Evolutionary conservation across 108 stramenopile species (phyloP).

Genomic region (Skeletonema potamos): DNA sequence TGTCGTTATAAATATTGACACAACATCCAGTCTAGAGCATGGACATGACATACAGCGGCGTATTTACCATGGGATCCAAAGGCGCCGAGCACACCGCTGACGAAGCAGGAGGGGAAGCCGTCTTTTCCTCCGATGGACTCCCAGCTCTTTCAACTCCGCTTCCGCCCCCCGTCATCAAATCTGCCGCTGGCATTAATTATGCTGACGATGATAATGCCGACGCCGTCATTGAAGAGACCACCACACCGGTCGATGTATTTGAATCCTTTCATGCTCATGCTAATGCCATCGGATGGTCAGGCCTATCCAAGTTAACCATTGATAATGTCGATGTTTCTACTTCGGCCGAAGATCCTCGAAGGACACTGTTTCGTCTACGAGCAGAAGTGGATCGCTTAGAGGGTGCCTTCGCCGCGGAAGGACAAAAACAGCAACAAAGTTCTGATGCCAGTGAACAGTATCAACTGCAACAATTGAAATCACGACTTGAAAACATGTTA

Average conservation of each 20-base stretch:
- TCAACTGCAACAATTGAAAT: conserved; percentile 18
- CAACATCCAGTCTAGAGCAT: no score
- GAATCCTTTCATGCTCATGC: conserved; percentile 21
- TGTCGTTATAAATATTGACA: no score
- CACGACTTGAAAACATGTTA: conserved; percentile 26
- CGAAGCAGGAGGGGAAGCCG: conserved; percentile 81
- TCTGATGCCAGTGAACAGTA: conserved; percentile 2
- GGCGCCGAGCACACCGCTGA: conserved; percentile 54
- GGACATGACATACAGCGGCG: no score
- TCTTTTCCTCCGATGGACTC: conserved; percentile 76
- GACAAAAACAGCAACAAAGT: neutral
- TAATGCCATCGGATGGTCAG: conserved; percentile 11
- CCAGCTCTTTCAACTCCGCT: conserved; percentile 51
- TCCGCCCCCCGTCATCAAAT: conserved; percentile 36
- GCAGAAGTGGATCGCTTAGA: conserved; percentile 43
- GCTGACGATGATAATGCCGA: conserved; percentile 10
- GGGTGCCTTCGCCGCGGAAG: neutral
- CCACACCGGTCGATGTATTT: conserved; percentile 18
- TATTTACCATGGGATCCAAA: neutral
- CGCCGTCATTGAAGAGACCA: conserved; percentile 29
- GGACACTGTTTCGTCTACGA: conserved; percentile 21
- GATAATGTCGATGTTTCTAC: neutral
- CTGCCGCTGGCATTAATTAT: neutral
- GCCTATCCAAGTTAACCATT: conserved; percentile 3
- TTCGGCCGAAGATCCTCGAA: conserved; percentile 26